Evolutionary conservation across 2,329 filamentous ascomycete genomes (phyloP).

Genomic region (Colletotrichum lini): DNA sequence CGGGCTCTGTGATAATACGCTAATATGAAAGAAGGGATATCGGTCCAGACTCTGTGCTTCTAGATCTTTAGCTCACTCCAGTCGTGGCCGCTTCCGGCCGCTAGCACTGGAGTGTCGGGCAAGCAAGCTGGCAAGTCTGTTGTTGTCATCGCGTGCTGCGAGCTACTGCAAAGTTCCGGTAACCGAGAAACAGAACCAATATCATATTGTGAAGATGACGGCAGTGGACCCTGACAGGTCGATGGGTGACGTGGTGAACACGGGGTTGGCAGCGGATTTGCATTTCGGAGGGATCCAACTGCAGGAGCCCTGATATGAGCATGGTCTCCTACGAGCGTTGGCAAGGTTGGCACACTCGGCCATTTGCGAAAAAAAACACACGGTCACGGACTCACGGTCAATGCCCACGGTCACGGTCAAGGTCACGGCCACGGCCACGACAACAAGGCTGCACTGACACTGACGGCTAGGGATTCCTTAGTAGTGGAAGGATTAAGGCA

Average conservation of each 20-base stretch:
- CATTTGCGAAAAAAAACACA: neutral
- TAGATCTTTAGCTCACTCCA: slow-evolving; percentile 6
- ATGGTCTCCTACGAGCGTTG: slow-evolving; percentile 14
- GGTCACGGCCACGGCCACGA: slow-evolving; percentile 36
- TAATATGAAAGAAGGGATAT: neutral
- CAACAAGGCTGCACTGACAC: slow-evolving; percentile 29
- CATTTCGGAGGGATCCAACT: neutral
- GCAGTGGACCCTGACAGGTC: slow-evolving; percentile 17
- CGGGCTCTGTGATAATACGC: neutral
- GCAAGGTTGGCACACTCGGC: slow-evolving; percentile 7
- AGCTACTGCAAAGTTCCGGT: slow-evolving; percentile 9
- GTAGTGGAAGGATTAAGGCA: slow-evolving; percentile 23
- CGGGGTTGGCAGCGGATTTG: slow-evolving; percentile 4
- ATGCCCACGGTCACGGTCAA: neutral
- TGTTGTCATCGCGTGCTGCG: slow-evolving; percentile 4
- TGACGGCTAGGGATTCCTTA: slow-evolving; percentile 6
- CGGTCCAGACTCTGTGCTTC: slow-evolving; percentile 9
- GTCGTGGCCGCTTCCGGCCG: slow-evolving; percentile 17
- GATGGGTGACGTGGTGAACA: slow-evolving; percentile 30
- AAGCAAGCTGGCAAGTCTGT: neutral
- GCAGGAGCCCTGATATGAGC: slow-evolving; percentile 19
- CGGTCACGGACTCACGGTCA: slow-evolving; percentile 2
- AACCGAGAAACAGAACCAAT: neutral
- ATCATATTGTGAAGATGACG: neutral
- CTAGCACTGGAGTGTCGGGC: neutral